A percentile compares a stretch with the other conserved stretches of the same genome.
phyloP scores from a whole-genome alignment of 1,284 basidiomycete genomes.

The Rhodotorula glutinis region DNA sequence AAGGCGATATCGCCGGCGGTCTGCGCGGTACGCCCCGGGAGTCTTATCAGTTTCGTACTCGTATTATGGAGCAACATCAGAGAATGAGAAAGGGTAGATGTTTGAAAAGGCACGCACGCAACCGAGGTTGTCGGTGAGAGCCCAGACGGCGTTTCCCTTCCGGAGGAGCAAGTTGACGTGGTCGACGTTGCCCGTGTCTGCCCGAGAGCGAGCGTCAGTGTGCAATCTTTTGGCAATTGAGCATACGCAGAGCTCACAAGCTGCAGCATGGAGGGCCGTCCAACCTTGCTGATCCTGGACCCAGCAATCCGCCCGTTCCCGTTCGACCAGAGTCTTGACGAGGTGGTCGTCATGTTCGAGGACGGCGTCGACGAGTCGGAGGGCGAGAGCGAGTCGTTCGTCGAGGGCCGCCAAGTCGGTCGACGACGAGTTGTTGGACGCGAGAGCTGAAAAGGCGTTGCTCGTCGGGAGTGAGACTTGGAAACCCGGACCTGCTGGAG shows the following conservation, averaged over 20 bases:
- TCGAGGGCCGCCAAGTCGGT: slow-evolving; percentile 2
- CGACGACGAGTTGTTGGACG: background rate
- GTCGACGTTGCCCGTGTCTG: slow-evolving; percentile 42
- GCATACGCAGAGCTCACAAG: slow-evolving; percentile 46
- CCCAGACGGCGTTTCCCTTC: slow-evolving; percentile 83
- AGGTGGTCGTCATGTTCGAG: slow-evolving; percentile 11
- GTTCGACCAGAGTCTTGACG: slow-evolving; percentile 8
- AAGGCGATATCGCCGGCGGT: slow-evolving; percentile 85
- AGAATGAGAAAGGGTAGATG: too few relatives aligned
- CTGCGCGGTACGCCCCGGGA: slow-evolving; percentile 48
- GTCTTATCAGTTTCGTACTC: too few relatives aligned
- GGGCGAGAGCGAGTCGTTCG: slow-evolving; percentile 18
- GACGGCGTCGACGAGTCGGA: slow-evolving; percentile 27
- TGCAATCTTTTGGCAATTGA: background rate
- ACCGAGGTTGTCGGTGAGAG: slow-evolving; percentile 54
- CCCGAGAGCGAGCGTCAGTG: background rate
- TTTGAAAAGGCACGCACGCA: too few relatives aligned
- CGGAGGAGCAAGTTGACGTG: slow-evolving; percentile 67
- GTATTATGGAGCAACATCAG: too few relatives aligned
- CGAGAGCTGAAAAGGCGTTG: background rate
- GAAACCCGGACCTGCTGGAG: background rate
- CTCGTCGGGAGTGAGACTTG: slow-evolving; percentile 3
- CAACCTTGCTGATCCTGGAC: slow-evolving; percentile 82
- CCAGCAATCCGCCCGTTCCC: slow-evolving; percentile 76
- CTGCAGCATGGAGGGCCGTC: slow-evolving; percentile 84